Evolutionary conservation across 805 yeast genomes (phyloP), one percentile per base, ranked within the genome.

Genomic region (Vanderwaltozyma yarrowii): DNA sequence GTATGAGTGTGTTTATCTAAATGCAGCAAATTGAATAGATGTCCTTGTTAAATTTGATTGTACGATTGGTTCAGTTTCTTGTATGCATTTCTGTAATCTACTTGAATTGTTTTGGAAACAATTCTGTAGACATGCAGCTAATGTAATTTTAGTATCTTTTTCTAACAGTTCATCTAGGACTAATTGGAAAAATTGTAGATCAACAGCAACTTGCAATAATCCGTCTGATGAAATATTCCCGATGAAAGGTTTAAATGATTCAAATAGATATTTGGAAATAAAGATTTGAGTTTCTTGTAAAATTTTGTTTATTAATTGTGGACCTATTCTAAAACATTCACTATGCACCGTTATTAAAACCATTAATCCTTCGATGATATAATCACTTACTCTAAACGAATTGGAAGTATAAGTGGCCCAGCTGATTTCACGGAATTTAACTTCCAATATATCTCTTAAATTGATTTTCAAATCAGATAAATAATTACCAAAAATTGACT

Each of bases 401-500:
- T 47, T 50, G 5, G 62, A 50, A 6, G 52, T 40, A 25, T 54
- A 47, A 7, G 55, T 49, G 5, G 63, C 54, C 80, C 77, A 73
- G 41, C 69, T 68, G 7, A 58, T 54, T 42, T 52, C 36, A 50
- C 58, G 32, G 58, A 55, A 30, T 68, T 60, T 23, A 72, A 76
- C 23, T 50, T 53, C 38, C 58, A 55, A n/a, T 66, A 54, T 23
- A 66, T 67, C 33, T 55, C 65, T 60, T 30, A 72, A 40, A 37
- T 58, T 46, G 12, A 62, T 47, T 45, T 74, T 66, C 54, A 75
- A 70, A 35, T 68, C 70, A 5, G 68, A 65, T 35, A 75, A 59
- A 46, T 70, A 79, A 16, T 70, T 68, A 12, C 69, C 71, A 46
- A 78, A 76, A 5, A 80, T 62, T 1, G 71, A 69, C 11, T 62